Percentiles rank a stretch among this genome's conserved stretches.
Evolutionary conservation across 2,329 filamentous ascomycete genomes (phyloP).

Genomic region (Aureobasidium sp.): DNA sequence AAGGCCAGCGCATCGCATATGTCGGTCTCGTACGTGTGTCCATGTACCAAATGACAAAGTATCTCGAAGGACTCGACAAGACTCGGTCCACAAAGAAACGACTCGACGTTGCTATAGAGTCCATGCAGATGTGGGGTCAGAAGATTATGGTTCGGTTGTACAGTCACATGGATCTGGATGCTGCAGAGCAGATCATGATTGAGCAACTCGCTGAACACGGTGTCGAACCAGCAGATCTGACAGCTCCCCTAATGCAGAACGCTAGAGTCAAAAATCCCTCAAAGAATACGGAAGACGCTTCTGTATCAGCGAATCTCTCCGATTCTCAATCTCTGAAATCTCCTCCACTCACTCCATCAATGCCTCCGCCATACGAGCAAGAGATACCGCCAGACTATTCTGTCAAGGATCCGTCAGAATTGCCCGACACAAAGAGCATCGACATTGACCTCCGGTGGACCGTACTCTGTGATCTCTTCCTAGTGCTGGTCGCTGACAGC

Average conservation of each 20-base stretch:
- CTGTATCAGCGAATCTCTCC: slow-evolving; percentile 15
- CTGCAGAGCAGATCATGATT: slow-evolving; percentile 94
- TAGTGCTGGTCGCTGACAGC: slow-evolving; percentile 93
- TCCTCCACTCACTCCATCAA: slow-evolving; percentile 28
- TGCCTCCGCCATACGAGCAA: slow-evolving; percentile 48
- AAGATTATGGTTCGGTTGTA: slow-evolving; percentile 97
- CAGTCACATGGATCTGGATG: slow-evolving; percentile 90
- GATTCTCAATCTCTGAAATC: slow-evolving; percentile 19
- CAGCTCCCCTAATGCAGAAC: slow-evolving; percentile 81
- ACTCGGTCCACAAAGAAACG: slow-evolving; percentile 65
- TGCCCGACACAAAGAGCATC: slow-evolving; percentile 73
- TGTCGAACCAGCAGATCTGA: slow-evolving; percentile 74
- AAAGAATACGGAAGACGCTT: background rate
- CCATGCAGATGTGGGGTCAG: slow-evolving; percentile 91
- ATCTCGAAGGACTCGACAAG: slow-evolving; percentile 53
- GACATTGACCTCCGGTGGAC: slow-evolving; percentile 98
- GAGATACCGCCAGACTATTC: slow-evolving; percentile 63
- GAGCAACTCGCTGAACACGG: slow-evolving; percentile 92
- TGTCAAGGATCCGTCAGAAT: slow-evolving; percentile 72
- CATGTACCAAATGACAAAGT: slow-evolving; percentile 67
- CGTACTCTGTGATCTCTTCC: slow-evolving; percentile 87
- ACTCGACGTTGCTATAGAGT: slow-evolving; percentile 60
- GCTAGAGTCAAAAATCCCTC: slow-evolving; percentile 80
- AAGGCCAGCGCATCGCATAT: slow-evolving; percentile 92
- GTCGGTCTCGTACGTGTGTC: slow-evolving; percentile 81